Evolutionary conservation across 1,139 yeast species (phyloP).

Genomic region (Zygosaccharomyces pseudobailii): DNA sequence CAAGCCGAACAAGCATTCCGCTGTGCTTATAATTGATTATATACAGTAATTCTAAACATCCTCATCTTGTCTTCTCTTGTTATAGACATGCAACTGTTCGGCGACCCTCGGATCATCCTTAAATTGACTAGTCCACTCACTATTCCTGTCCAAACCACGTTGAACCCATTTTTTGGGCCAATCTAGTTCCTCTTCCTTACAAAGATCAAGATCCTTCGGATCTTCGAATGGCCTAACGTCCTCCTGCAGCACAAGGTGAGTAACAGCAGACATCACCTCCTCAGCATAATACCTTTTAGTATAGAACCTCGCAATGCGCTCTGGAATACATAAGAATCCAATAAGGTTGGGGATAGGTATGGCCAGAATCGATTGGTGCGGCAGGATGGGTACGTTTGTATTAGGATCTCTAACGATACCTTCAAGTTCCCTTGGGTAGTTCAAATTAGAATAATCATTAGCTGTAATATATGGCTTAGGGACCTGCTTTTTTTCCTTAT

Average conservation of each 20-base stretch:
- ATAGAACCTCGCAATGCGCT: conserved; percentile 73
- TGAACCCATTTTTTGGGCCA: conserved; percentile 91
- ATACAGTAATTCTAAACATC: not conserved
- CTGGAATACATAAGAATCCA: conserved; percentile 76
- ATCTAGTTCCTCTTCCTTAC: conserved; percentile 69
- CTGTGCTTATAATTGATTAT: not conserved
- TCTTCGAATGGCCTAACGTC: conserved; percentile 51
- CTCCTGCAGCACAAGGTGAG: conserved; percentile 51
- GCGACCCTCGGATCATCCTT: conserved; percentile 62
- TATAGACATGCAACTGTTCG: conserved; percentile 9
- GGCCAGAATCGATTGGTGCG: conserved; percentile 71
- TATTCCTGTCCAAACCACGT: conserved; percentile 59
- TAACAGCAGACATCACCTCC: conserved; percentile 58
- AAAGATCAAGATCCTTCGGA: conserved; percentile 49
- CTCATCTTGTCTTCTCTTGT: conserved; percentile 2
- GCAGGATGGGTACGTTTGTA: conserved; percentile 51
- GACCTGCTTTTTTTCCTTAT: conserved; percentile 42
- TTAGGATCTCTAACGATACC: conserved; percentile 30
- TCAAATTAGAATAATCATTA: conserved; percentile 48
- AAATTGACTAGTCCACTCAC: conserved; percentile 87
- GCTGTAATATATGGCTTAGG: conserved; percentile 63
- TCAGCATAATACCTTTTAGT: conserved; percentile 68
- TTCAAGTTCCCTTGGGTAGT: conserved; percentile 59
- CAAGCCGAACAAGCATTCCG: too few relatives aligned
- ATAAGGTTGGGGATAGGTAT: conserved; percentile 68